A percentile compares a stretch with the other conserved stretches of the same genome.
Evolutionary conservation across 805 yeast species (phyloP).

Genomic region (Blastobotrys peoriensis): DNA sequence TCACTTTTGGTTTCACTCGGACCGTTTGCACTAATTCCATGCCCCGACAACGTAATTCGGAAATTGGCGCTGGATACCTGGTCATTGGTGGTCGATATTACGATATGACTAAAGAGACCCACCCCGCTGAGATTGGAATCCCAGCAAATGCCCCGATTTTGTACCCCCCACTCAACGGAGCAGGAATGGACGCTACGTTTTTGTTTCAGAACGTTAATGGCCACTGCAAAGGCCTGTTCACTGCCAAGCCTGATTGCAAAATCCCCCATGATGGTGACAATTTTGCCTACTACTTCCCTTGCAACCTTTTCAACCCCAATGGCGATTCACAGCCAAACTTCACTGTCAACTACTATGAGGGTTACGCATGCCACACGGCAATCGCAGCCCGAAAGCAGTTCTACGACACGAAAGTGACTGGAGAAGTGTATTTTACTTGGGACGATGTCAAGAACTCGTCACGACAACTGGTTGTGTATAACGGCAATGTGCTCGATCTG

Average conservation of each 20-base stretch:
- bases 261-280: conserved; percentile 61
- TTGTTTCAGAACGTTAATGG: conserved; percentile 90
- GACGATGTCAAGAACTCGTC: conserved; percentile 64
- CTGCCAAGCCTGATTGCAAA: conserved; percentile 57
- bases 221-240: conserved; percentile 67
- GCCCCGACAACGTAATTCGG: conserved; percentile 50
- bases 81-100: conserved; percentile 80
- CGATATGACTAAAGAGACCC: conserved; percentile 59
- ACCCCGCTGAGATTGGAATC: conserved; percentile 80
- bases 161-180: conserved; percentile 83
- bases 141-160: conserved; percentile 58
- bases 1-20: conserved; percentile 85
- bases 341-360: conserved; percentile 57
- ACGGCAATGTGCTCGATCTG: conserved; percentile 84
- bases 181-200: conserved; percentile 79
- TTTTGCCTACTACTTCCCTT: conserved; percentile 96
- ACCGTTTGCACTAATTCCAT: conserved; percentile 58
- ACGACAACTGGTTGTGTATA: conserved; percentile 78
- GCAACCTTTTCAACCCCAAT: conserved; percentile 62
- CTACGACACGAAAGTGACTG: conserved; percentile 52
- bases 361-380: conserved; percentile 90
- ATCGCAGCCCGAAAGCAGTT: conserved; percentile 60
- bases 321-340: conserved; percentile 66
- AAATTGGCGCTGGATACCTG: conserved; percentile 55
- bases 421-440: conserved; percentile 87